Conservation (phyloP, 345 rosid species). For the Arabidopsis suecica region DNA sequence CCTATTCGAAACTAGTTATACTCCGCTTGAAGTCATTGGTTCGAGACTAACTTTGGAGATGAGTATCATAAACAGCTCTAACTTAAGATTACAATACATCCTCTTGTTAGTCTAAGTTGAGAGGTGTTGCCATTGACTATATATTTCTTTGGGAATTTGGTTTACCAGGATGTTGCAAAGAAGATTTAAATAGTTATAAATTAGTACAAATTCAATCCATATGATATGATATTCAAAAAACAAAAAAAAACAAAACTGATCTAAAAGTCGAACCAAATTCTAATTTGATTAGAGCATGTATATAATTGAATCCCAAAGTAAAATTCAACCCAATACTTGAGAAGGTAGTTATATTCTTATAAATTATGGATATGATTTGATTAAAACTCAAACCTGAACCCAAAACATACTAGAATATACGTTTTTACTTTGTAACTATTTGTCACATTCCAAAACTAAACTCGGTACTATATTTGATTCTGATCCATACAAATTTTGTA, state of each 20-base stretch:
- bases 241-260: background rate
- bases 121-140: background rate
- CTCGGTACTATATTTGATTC: constrained; percentile 2
- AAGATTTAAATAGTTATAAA: background rate
- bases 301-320: no score
- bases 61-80: constrained; percentile 2
- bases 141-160: background rate
- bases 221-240: background rate
- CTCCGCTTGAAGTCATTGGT: constrained; percentile 6
- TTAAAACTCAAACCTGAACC: background rate
- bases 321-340: background rate
- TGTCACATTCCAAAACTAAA: background rate
- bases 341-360: background rate
- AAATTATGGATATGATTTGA: background rate
- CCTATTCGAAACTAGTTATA: constrained; percentile 19
- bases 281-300: no score
- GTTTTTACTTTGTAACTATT: background rate
- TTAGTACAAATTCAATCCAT: background rate
- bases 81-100: background rate
- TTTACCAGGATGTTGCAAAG: constrained; percentile 5
- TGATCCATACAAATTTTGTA: constrained; percentile 3
- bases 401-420: background rate
- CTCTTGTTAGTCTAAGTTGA: background rate
- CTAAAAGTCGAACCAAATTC: no score
- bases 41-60: background rate